Evolutionary conservation across 1,284 basidiomycete species (phyloP).

Genomic region (Ceratobasidium theobromae): DNA sequence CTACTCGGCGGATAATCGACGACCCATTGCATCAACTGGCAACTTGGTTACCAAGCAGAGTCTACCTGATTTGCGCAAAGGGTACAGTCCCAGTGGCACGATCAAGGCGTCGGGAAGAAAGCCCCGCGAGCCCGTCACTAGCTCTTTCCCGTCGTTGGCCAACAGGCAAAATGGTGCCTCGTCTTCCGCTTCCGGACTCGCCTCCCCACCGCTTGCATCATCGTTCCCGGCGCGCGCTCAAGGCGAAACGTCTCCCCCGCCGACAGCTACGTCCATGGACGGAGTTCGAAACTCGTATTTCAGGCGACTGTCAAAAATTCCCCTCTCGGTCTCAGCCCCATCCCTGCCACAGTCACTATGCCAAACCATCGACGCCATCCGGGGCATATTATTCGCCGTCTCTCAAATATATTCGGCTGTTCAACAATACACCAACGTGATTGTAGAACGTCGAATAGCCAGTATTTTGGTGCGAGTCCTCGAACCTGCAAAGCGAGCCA

Average conservation of each 20-base stretch:
- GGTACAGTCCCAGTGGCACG: conserved; percentile 40
- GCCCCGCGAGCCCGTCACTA: conserved; percentile 45
- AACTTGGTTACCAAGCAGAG: conserved; percentile 73
- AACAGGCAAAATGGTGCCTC: conserved; percentile 46
- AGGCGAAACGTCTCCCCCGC: conserved; percentile 16
- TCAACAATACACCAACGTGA: conserved; percentile 86
- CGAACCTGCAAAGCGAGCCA: conserved; percentile 79
- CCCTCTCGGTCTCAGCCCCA: conserved; percentile 64
- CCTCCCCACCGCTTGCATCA: conserved; percentile 1
- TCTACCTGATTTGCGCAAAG: conserved; percentile 78
- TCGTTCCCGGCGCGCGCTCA: background rate
- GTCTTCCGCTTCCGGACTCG: background rate
- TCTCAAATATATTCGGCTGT: conserved; percentile 91
- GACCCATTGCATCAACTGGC: conserved; percentile 41
- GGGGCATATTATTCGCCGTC: conserved; percentile 89
- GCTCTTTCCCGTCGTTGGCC: conserved; percentile 50
- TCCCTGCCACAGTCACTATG: conserved; percentile 74
- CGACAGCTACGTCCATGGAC: conserved; percentile 57
- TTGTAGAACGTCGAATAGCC: conserved; percentile 78
- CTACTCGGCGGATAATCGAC: conserved; percentile 48
- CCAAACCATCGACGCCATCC: conserved; percentile 80
- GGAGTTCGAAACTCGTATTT: conserved; percentile 93
- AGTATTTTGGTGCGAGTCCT: conserved; percentile 80
- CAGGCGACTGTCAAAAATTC: conserved; percentile 75
- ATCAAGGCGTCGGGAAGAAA: conserved; percentile 17